Evolutionary conservation across 768 basidiomycete genomes (phyloP), one percentile per base, ranked within the genome.

Genomic region (Tricholoma saponaceum): DNA sequence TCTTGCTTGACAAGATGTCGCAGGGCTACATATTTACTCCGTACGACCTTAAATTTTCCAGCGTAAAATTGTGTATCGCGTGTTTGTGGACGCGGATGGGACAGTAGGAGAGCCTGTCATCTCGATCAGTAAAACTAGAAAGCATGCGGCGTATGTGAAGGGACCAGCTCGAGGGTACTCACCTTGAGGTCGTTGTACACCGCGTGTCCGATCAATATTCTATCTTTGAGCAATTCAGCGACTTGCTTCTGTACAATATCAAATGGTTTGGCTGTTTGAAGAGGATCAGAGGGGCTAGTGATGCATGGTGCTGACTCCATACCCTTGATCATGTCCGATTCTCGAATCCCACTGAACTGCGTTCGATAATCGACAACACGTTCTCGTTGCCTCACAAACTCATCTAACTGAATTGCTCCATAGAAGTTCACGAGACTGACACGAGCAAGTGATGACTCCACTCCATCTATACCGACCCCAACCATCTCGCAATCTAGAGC

Each of bases 401-500:
- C 88, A 65, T 98, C 95, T 60, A 97, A 69, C 41, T 88, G 75
- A 25, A 90, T 77, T 1, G 79, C 84, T 0, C 96, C 96, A 58
- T 91, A 76, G 67, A 85, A 96, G 70, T 98, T 96, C 56, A 98
- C 93, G 39, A 97, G 68, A 52, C 89, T 91, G 60, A 96, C 90
- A 30, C 95, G 86, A 1, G 94, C 95, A 13, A 97, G 80, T 0
- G 89, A 87, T 0, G 90, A 93, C 68, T 96, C 92, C 2, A 71
- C 72, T 20, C 92, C 92, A 23, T 86, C 79, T n/a, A 84, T 79
- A 0, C 94, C 94, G n/a, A 96, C 82, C 4, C 95, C 95, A 10
- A 98, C 95, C 94, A 98, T 97, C 72, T 98, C 96, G 65, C 96
- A 98, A 71, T 99, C 96, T 26, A 99, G 75, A 0, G 93, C 85